Base-by-base conservation (phyloP, 257 asterid species). In the Penstemon newberryi region DNA sequence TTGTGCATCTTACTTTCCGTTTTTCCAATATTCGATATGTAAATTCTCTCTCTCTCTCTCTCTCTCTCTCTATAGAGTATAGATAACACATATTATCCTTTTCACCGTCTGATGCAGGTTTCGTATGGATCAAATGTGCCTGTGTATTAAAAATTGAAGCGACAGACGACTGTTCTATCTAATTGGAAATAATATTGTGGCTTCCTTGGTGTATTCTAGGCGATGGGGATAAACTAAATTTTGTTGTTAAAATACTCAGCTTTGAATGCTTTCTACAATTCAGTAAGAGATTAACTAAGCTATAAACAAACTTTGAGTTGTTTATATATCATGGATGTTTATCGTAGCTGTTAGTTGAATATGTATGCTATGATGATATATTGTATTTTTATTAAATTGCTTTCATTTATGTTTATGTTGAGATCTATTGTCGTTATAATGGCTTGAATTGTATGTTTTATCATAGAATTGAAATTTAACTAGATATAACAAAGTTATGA, bases 91-190 rank as follows among this genome's bases (percentile, higher is more conserved):
- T 56, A 54, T 70, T 66, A 54, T 50, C 36, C 39, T 25, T 50
- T n/a, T 47, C 33, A 19, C 40, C 52, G 11, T 40, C 4, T 42
- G 45, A 13, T 50, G 75, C 78, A 77, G 86, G 70, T 69, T 74
- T 68, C 25, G 18, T 54, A 4, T 44, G 59, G 66, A 44, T 59
- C 38, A 57, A 58, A 18, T 46, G 56, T 38, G 54, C 58, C 73
- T 1, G 56, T 63, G 45, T 39, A 5, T 5, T 40, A 18, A 70
- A 44, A 64, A 15, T 60, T 59, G 33, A 25, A 68, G 54, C 72
- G 54, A 42, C 64, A 15, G 76, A 40, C n/a, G 3, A 39, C 49
- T 65, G 10, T 59, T 37, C 59, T 15, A 7, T 19, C 64, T 15
- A 56, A 64, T 66, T 25, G 37, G 49, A 69, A 60, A 67, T 25